Evolutionary conservation across 176 grass and related monocot species (phyloP).

Genomic region (Puya raimondii): DNA sequence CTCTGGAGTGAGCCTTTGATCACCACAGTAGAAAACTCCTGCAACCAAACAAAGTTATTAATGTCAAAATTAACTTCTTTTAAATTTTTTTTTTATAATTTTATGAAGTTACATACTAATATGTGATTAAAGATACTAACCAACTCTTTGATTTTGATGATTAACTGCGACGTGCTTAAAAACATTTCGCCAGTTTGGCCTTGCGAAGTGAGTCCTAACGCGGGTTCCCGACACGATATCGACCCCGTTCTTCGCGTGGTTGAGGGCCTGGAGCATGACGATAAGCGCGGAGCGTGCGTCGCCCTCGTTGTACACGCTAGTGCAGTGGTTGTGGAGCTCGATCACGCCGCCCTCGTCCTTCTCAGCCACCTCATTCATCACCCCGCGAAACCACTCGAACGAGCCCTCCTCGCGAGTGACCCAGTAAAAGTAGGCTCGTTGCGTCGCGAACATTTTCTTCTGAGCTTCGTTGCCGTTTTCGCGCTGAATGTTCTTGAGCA

Average conservation of each 20-base stretch:
- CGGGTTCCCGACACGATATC: conserved; percentile 82
- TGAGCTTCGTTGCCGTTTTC: not conserved
- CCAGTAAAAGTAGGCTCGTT: conserved; percentile 93
- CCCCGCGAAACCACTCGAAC: conserved; percentile 93
- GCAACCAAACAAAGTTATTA: conserved; percentile 9
- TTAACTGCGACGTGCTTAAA: conserved; percentile 69
- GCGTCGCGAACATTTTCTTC: conserved; percentile 42
- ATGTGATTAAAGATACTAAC: conserved; percentile 10
- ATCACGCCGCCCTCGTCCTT: conserved; percentile 47
- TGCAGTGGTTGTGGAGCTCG: conserved; percentile 99
- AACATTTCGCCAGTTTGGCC: conserved; percentile 66
- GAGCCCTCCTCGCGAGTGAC: conserved; percentile 77
- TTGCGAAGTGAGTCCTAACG: conserved; percentile 73
- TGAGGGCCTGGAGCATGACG: conserved; percentile 83
- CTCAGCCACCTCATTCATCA: conserved; percentile 92
- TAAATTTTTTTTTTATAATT: not conserved
- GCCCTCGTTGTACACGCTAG: conserved; percentile 80
- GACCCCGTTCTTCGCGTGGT: conserved; percentile 87
- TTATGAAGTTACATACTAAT: not conserved
- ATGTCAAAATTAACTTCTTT: not conserved
- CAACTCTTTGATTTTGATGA: conserved; percentile 54
- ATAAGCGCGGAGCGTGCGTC: conserved; percentile 77
- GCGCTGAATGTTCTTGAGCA: conserved; percentile 55
- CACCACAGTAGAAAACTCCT: conserved; percentile 91
- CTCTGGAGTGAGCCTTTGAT: conserved; percentile 54